Evolutionary conservation across 345 rosid genomes (phyloP).

Genomic region (Aethionema arabicum): DNA sequence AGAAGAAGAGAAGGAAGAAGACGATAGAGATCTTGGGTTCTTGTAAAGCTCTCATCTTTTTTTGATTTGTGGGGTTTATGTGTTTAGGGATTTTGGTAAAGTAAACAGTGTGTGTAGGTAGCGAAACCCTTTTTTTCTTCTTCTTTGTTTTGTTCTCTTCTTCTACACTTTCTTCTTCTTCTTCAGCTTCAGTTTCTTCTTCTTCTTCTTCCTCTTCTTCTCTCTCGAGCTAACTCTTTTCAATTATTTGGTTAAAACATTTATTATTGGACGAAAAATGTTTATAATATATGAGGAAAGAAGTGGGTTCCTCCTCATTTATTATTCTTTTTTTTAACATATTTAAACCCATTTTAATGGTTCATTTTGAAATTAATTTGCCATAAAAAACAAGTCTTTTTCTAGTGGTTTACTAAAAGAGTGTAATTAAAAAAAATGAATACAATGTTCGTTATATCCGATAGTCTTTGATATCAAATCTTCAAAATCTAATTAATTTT

Average conservation of each 20-base stretch:
- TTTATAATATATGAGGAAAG: slow-evolving; percentile 23
- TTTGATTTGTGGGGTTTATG: slow-evolving; percentile 20
- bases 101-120: not conserved
- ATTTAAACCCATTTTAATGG: not conserved
- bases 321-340: slow-evolving; percentile 22
- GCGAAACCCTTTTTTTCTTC: slow-evolving; percentile 15
- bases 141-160: not conserved
- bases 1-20: slow-evolving; percentile 41
- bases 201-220: not conserved
- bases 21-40: slow-evolving; percentile 35
- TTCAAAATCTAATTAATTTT: no score
- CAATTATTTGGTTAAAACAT: slow-evolving; percentile 34
- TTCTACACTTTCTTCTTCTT: slow-evolving; percentile 1
- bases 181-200: not conserved
- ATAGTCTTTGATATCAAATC: no score
- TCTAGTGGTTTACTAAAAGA: no score
- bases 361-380: no score
- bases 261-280: slow-evolving; percentile 21
- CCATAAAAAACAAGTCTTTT: no score
- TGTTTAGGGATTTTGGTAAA: slow-evolving; percentile 29
- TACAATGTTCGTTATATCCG: no score
- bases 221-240: slow-evolving; percentile 30
- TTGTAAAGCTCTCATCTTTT: slow-evolving; percentile 36
- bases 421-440: no score
- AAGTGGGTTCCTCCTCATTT: slow-evolving; percentile 22